Percentiles rank a stretch among this genome's conserved stretches.
These are phyloP conservation scores for Eimeria falciformis DNA, from an alignment of 169 alveolate species.

Conservation along the genomic window DNA sequence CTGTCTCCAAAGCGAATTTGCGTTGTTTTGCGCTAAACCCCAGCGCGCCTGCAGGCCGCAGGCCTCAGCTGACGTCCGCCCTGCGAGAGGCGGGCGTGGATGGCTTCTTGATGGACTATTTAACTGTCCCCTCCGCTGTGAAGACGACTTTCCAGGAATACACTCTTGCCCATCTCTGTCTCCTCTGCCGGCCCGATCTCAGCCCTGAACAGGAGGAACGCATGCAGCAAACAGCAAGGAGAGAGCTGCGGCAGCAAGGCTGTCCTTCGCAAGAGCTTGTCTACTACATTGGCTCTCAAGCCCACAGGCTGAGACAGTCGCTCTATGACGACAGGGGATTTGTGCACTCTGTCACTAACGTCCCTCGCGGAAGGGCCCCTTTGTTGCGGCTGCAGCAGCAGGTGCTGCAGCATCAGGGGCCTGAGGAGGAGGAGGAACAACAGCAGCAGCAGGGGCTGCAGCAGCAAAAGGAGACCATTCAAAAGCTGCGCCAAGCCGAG, in stretches of 20 bases:
- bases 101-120: neutral
- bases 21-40: conserved; percentile 13
- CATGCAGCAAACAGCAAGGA: neutral
- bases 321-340: neutral
- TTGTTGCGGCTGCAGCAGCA: conserved; percentile 14
- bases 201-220: neutral
- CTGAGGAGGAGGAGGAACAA: conserved; percentile 15
- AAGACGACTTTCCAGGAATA: neutral
- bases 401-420: neutral
- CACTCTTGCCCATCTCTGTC: conserved; percentile 7
- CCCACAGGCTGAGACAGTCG: neutral
- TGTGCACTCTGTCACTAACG: neutral
- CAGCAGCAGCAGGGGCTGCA: conserved; percentile 5
- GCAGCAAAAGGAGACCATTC: too few relatives aligned
- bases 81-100: neutral
- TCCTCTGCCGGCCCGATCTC: neutral
- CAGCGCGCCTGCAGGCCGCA: conserved; percentile 5
- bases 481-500: neutral
- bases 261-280: neutral
- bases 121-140: neutral
- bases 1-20: neutral
- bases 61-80: neutral
- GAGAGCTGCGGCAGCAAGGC: conserved; percentile 37
- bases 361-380: neutral
- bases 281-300: neutral